These are phyloP conservation scores for Elongisporangium anandrum DNA, from an alignment of 352 stramenopile species.

Conservation along the genomic window DNA sequence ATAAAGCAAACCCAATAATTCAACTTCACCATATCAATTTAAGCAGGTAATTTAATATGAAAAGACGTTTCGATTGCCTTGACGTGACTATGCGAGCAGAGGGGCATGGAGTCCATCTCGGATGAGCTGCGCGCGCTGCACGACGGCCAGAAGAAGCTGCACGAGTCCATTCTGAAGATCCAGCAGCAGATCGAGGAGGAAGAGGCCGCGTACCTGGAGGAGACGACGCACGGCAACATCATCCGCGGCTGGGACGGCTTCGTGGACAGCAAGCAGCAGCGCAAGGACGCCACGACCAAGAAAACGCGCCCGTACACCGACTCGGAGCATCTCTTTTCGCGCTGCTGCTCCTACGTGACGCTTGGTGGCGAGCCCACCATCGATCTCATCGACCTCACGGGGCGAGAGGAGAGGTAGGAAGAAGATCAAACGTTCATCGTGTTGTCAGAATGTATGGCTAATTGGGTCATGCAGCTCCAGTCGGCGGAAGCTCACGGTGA, in stretches of 20 bases:
- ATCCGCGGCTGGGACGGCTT: conserved; percentile 86
- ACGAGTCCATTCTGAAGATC: conserved; percentile 65
- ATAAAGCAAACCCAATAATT: neutral
- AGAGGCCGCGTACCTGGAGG: conserved; percentile 73
- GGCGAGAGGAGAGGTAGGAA: conserved; percentile 4
- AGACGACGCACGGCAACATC: conserved; percentile 85
- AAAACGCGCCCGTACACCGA: conserved; percentile 80
- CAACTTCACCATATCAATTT: neutral
- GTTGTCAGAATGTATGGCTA: neutral
- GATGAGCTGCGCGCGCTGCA: conserved; percentile 72
- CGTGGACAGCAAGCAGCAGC: conserved; percentile 73
- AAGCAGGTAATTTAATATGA: neutral
- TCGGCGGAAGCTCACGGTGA: conserved; percentile 42
- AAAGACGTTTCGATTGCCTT: neutral
- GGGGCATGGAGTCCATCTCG: conserved; percentile 24
- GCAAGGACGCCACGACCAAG: conserved; percentile 73
- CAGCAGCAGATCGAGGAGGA: conserved; percentile 79
- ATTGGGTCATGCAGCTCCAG: conserved; percentile 4
- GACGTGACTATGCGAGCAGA: conserved; percentile 3
- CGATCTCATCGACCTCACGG: conserved; percentile 43
- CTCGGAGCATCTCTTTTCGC: conserved; percentile 76
- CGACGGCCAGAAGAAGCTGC: conserved; percentile 60
- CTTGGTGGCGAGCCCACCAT: conserved; percentile 47
- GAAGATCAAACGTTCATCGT: neutral
- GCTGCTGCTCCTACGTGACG: conserved; percentile 58